Percentiles rank a stretch among this genome's conserved stretches.
phyloP scores from a whole-genome alignment of 768 basidiomycete species.

The Pisolithus tinctorius region DNA sequence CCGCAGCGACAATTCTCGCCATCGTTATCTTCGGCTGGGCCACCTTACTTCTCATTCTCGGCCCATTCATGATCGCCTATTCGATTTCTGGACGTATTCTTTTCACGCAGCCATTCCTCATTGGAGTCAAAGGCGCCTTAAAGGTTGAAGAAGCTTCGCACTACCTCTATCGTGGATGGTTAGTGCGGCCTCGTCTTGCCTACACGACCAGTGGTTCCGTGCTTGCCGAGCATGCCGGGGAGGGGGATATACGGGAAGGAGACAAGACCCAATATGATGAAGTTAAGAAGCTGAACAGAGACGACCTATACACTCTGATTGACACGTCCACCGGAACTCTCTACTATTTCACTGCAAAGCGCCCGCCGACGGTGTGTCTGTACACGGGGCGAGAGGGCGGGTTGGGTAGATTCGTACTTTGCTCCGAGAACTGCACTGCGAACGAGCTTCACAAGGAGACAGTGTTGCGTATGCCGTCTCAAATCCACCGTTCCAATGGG shows the following conservation, averaged over 20 bases:
- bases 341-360: constrained; percentile 13
- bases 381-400: constrained; percentile 16
- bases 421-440: constrained; percentile 12
- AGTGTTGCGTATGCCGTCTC: constrained; percentile 14
- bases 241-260: constrained; percentile 3
- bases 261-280: neutral
- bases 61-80: constrained; percentile 7
- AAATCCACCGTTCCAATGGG: neutral
- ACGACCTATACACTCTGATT: constrained; percentile 10
- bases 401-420: constrained; percentile 16
- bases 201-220: constrained; percentile 12
- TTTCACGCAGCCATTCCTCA: constrained; percentile 12
- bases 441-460: constrained; percentile 16
- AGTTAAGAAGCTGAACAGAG: neutral
- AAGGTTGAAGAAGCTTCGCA: constrained; percentile 1
- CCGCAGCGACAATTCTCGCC: neutral
- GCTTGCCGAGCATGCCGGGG: constrained; percentile 2
- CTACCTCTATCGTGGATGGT: constrained; percentile 11
- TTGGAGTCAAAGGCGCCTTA: constrained; percentile 15
- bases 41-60: neutral
- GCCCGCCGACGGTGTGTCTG: constrained; percentile 17
- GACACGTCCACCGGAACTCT: constrained; percentile 11
- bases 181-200: constrained; percentile 3
- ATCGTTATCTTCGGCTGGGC: neutral
- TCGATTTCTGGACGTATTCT: constrained; percentile 15